These are phyloP conservation scores for Penicillium manginii DNA, from an alignment of 495 filamentous ascomycete species.

Conservation along the genomic window DNA sequence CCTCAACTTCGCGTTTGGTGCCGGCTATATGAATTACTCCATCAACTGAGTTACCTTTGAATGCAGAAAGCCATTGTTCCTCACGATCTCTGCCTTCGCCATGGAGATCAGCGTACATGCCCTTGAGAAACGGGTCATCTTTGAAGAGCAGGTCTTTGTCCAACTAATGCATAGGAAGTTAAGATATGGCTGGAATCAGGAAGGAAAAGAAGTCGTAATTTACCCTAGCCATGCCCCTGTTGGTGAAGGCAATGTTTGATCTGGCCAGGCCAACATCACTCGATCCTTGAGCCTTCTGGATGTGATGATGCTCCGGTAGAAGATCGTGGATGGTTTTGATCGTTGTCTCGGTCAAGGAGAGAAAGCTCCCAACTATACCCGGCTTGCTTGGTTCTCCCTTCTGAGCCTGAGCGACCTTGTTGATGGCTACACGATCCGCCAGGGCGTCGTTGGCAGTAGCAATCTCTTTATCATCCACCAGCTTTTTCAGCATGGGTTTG, in stretches of 20 bases:
- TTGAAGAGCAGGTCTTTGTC: background rate
- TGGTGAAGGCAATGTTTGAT: slow-evolving; percentile 35
- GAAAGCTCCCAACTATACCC: background rate
- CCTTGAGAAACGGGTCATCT: slow-evolving; percentile 26
- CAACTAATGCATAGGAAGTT: too few relatives aligned
- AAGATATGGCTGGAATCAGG: too few relatives aligned
- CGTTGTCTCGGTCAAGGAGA: background rate
- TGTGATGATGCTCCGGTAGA: too few relatives aligned
- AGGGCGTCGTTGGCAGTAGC: slow-evolving; percentile 25
- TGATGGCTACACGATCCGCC: slow-evolving; percentile 9
- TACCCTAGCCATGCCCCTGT: slow-evolving; percentile 33
- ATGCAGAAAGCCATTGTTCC: slow-evolving; percentile 11
- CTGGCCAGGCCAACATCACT: slow-evolving; percentile 9
- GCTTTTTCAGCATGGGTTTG: slow-evolving; percentile 21
- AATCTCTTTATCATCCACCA: slow-evolving; percentile 29
- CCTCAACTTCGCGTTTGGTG: slow-evolving; percentile 8
- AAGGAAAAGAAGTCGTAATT: background rate
- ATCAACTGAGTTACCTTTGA: slow-evolving; percentile 11
- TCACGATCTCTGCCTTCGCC: slow-evolving; percentile 9
- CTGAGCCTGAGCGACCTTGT: slow-evolving; percentile 6
- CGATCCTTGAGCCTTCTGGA: too few relatives aligned
- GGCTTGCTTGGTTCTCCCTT: background rate
- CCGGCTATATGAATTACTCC: slow-evolving; percentile 11
- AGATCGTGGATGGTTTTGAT: slow-evolving; percentile 3
- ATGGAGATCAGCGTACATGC: slow-evolving; percentile 11